Evolutionary conservation across 2,329 filamentous ascomycete species (phyloP).

Genomic region (Magnaporthales sp.): DNA sequence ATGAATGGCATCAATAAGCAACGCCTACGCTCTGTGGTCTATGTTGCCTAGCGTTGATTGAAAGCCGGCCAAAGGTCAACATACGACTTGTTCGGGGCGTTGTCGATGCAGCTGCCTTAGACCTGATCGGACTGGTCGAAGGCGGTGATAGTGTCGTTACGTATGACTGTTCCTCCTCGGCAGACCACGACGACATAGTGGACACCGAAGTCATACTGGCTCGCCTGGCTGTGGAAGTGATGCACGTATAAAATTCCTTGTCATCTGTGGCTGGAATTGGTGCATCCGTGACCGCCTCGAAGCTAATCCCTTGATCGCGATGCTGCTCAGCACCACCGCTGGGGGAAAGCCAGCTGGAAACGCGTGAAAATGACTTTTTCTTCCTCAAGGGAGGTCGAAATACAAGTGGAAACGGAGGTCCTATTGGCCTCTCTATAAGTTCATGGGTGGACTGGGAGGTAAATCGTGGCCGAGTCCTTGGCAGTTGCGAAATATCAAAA

Average conservation of each 20-base stretch:
- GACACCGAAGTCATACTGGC: slow-evolving; percentile 37
- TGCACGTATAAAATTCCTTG: slow-evolving; percentile 52
- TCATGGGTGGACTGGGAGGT: slow-evolving; percentile 9
- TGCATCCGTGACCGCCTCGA: slow-evolving; percentile 45
- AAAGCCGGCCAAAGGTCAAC: slow-evolving; percentile 2
- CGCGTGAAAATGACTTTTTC: slow-evolving; percentile 57
- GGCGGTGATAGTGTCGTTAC: slow-evolving; percentile 39
- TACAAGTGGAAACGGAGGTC: slow-evolving; percentile 49
- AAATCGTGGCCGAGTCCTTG: slow-evolving; percentile 12
- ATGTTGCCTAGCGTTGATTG: slow-evolving; percentile 3
- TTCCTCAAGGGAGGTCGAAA: slow-evolving; percentile 53
- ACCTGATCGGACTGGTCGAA: slow-evolving; percentile 10
- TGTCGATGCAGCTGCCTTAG: slow-evolving; percentile 23
- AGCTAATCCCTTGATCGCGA: slow-evolving; percentile 26
- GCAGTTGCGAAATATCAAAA: background rate
- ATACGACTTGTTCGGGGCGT: slow-evolving; percentile 2
- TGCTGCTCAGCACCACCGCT: slow-evolving; percentile 20
- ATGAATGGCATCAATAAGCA: slow-evolving; percentile 27
- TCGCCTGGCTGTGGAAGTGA: slow-evolving; percentile 26
- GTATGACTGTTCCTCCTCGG: slow-evolving; percentile 23
- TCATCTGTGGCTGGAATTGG: slow-evolving; percentile 40
- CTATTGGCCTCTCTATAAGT: slow-evolving; percentile 30
- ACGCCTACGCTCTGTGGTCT: slow-evolving; percentile 36
- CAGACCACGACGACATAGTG: slow-evolving; percentile 41
- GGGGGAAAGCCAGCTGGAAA: slow-evolving; percentile 46